phyloP scores from a whole-genome alignment of 441 rosid genomes.

The Gossypium aridum region DNA sequence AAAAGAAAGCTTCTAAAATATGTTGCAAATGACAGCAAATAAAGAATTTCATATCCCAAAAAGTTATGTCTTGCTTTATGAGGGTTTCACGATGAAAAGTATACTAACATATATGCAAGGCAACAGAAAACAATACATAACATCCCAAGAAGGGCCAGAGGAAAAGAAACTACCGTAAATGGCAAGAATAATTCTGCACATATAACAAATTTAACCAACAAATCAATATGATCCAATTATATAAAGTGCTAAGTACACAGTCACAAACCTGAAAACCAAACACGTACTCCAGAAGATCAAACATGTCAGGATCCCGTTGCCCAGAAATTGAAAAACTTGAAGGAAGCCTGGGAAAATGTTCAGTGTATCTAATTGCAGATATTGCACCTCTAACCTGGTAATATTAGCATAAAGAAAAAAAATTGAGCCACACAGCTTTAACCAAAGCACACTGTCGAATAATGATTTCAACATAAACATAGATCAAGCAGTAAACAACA shows the following conservation, averaged over 20 bases:
- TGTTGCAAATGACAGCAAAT: neutral
- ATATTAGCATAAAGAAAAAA: conserved; percentile 9
- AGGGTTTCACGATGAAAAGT: neutral
- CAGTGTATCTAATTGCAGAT: conserved; percentile 75
- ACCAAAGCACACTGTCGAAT: conserved; percentile 1
- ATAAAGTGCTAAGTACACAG: neutral
- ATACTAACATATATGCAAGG: neutral
- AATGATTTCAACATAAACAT: neutral
- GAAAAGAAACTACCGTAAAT: neutral
- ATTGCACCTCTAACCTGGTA: conserved; percentile 86
- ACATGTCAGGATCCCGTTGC: conserved; percentile 84
- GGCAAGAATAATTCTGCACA: neutral
- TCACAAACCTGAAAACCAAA: conserved; percentile 95
- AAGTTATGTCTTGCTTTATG: neutral
- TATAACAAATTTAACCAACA: conserved; percentile 7
- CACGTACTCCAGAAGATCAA: conserved; percentile 83
- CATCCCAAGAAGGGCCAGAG: neutral
- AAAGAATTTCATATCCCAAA: neutral
- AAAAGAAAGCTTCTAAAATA: neutral
- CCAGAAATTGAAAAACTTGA: conserved; percentile 59
- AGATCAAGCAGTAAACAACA: neutral
- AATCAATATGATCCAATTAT: neutral
- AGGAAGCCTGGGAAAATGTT: conserved; percentile 85
- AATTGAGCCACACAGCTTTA: neutral
- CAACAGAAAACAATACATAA: neutral